Conservation (phyloP, 352 stramenopile species). For the Blastocystis sp. region DNA sequence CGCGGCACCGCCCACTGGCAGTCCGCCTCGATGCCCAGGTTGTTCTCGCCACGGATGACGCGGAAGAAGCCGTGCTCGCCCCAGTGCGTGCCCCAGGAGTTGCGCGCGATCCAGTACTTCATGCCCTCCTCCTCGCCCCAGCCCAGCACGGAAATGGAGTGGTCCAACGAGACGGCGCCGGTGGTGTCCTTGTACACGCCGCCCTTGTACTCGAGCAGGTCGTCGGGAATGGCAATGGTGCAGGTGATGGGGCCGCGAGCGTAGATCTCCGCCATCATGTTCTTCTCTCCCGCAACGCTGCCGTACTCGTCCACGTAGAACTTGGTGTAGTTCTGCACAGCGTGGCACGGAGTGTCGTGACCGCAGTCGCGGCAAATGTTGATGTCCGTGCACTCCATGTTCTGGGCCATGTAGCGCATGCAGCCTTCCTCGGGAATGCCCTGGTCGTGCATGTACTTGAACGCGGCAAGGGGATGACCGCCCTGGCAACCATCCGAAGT, state of each 20-base stretch:
- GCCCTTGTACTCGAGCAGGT: slow-evolving; percentile 87
- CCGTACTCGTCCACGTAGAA: slow-evolving; percentile 93
- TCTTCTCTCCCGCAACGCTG: slow-evolving; percentile 84
- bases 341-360: slow-evolving; percentile 79
- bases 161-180: slow-evolving; percentile 81
- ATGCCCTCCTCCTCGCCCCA: slow-evolving; percentile 87
- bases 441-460: slow-evolving; percentile 89
- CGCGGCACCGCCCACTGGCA: slow-evolving; percentile 87
- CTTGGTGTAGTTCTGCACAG: slow-evolving; percentile 89
- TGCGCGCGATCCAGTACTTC: slow-evolving; percentile 92
- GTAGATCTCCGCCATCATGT: slow-evolving; percentile 96
- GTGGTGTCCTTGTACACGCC: slow-evolving; percentile 90
- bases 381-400: slow-evolving; percentile 83
- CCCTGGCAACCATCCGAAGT: slow-evolving; percentile 88
- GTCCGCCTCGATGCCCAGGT: slow-evolving; percentile 89
- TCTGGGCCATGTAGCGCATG: slow-evolving; percentile 88
- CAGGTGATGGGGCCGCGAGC: slow-evolving; percentile 90
- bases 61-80: slow-evolving; percentile 93
- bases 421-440: slow-evolving; percentile 92
- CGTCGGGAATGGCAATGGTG: slow-evolving; percentile 77
- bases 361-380: slow-evolving; percentile 91
- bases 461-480: slow-evolving; percentile 88
- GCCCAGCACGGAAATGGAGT: slow-evolving; percentile 92
- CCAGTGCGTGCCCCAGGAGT: slow-evolving; percentile 91
- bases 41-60: slow-evolving; percentile 88